These are phyloP conservation scores for Purshia tridentata DNA, from an alignment of 306 rosid species.

Conservation along the genomic window DNA sequence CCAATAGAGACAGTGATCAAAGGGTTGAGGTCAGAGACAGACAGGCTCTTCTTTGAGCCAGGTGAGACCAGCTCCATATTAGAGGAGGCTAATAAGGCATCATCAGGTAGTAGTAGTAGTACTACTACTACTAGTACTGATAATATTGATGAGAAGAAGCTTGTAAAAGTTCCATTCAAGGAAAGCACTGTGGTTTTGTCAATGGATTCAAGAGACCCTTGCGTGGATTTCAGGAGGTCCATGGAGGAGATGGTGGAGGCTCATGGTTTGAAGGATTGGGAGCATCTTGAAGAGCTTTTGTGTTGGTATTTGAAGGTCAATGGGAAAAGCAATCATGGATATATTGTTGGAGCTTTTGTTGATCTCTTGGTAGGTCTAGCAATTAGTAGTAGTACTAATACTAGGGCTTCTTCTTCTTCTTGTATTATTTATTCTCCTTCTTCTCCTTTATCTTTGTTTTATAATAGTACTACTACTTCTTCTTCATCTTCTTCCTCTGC, in stretches of 20 bases:
- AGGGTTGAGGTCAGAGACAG: conserved; percentile 61
- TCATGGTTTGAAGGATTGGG: conserved; percentile 62
- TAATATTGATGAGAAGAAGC: not conserved
- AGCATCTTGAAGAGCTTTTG: conserved; percentile 63
- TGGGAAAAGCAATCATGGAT: conserved; percentile 42
- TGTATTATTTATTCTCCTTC: conserved; percentile 20
- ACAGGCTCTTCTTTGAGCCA: conserved; percentile 65
- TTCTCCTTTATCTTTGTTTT: conserved; percentile 39
- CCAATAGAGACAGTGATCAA: conserved; percentile 50
- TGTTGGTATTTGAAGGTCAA: conserved; percentile 62
- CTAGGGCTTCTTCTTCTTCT: not conserved
- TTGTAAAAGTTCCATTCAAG: conserved; percentile 36
- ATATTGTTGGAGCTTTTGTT: conserved; percentile 63
- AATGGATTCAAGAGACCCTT: conserved; percentile 63
- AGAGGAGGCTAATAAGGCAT: conserved; percentile 24
- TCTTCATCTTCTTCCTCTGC: conserved; percentile 43
- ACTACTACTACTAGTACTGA: too few species aligned
- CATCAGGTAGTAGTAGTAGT: not conserved
- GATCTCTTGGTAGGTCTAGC: conserved; percentile 62
- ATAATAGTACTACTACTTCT: conserved; percentile 27
- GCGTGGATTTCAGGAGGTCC: conserved; percentile 60
- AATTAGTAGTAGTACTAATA: conserved; percentile 1
- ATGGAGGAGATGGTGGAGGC: conserved; percentile 88
- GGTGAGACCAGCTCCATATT: conserved; percentile 53
- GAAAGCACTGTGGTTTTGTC: conserved; percentile 42